phyloP scores from a whole-genome alignment of 345 rosid species.

The Clarkia xantiana region DNA sequence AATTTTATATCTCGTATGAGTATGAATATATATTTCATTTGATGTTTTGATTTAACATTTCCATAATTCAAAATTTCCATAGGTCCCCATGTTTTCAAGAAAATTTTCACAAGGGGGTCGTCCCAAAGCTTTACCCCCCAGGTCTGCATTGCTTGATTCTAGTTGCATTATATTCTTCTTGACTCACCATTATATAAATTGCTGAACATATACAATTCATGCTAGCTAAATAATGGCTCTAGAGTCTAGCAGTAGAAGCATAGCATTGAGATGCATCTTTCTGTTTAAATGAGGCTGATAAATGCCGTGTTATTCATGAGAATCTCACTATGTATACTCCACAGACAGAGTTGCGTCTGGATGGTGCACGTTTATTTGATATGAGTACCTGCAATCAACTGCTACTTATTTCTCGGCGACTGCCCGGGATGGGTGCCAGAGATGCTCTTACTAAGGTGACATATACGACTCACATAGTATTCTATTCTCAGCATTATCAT shows the following conservation, averaged over 20 bases:
- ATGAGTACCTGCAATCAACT: constrained; percentile 34
- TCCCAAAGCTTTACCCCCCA: too few relatives aligned
- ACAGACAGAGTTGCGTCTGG: constrained; percentile 39
- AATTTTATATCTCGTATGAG: constrained; percentile 15
- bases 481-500: neutral
- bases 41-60: neutral
- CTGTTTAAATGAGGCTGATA: neutral
- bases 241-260: neutral
- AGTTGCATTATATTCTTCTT: too few relatives aligned
- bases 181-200: too few relatives aligned
- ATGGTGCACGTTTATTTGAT: constrained; percentile 82
- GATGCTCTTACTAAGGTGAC: constrained; percentile 59
- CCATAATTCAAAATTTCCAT: too few relatives aligned
- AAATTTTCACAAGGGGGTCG: too few relatives aligned
- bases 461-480: constrained; percentile 10
- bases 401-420: constrained; percentile 45
- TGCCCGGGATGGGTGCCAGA: constrained; percentile 38
- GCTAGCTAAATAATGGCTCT: too few relatives aligned
- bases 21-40: constrained; percentile 1
- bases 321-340: constrained; percentile 6
- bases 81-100: too few relatives aligned
- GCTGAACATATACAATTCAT: too few relatives aligned
- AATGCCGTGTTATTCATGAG: neutral
- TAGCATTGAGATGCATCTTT: neutral
- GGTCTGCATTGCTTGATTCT: too few relatives aligned